Percentiles rank a stretch among this genome's conserved stretches.
phyloP scores from a whole-genome alignment of 768 basidiomycete species.

The Psilocybe cubensis region DNA sequence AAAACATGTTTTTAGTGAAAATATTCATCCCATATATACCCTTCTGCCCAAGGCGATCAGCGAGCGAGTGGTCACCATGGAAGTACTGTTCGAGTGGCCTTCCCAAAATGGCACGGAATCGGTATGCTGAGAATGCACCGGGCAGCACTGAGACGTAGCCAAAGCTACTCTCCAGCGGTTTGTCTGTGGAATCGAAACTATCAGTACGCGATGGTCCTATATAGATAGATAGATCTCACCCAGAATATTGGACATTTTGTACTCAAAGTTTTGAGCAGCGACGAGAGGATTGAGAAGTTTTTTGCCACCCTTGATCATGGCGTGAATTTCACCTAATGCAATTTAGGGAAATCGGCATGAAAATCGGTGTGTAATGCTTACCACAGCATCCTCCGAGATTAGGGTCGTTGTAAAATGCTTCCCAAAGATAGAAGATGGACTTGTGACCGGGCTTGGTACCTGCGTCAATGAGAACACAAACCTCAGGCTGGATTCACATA shows the following conservation, averaged over 20 bases:
- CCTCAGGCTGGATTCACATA: slow-evolving; percentile 67
- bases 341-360: neutral
- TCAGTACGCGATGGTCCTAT: neutral
- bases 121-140: slow-evolving; percentile 96
- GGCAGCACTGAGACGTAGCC: slow-evolving; percentile 96
- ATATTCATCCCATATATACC: slow-evolving; percentile 98
- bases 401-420: slow-evolving; percentile 82
- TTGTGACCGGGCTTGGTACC: slow-evolving; percentile 97
- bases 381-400: slow-evolving; percentile 89
- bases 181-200: slow-evolving; percentile 58
- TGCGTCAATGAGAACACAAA: slow-evolving; percentile 91
- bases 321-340: slow-evolving; percentile 75
- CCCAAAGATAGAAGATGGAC: slow-evolving; percentile 95
- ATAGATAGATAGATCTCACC: slow-evolving; percentile 40
- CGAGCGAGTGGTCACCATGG: slow-evolving; percentile 87
- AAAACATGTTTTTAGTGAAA: slow-evolving; percentile 88
- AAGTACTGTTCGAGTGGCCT: slow-evolving; percentile 86
- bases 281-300: slow-evolving; percentile 92
- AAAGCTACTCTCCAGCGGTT: slow-evolving; percentile 93
- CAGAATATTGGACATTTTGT: slow-evolving; percentile 98
- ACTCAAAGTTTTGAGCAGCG: slow-evolving; percentile 97
- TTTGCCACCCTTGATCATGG: slow-evolving; percentile 92
- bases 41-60: slow-evolving; percentile 89
- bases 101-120: slow-evolving; percentile 91
- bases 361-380: slow-evolving; percentile 20